phyloP scores from a whole-genome alignment of 1,284 basidiomycete species.

The Puccinia horiana region DNA sequence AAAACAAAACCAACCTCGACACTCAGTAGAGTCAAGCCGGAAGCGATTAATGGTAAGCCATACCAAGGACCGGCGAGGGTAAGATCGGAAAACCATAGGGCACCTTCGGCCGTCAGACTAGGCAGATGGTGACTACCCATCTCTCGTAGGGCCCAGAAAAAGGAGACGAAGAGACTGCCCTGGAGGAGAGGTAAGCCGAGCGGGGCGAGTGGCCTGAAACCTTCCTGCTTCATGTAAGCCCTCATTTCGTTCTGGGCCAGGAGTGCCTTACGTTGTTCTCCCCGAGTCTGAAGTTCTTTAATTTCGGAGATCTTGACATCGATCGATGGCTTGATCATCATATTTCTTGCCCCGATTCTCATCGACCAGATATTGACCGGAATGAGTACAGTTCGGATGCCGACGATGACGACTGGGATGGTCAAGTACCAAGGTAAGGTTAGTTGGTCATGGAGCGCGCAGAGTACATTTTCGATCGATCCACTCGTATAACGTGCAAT shows the following conservation, averaged over 20 bases:
- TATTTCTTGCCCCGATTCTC: slow-evolving; percentile 26
- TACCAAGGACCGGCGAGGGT: slow-evolving; percentile 38
- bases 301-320: slow-evolving; percentile 28
- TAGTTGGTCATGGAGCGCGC: slow-evolving; percentile 20
- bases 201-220: slow-evolving; percentile 37
- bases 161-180: slow-evolving; percentile 45
- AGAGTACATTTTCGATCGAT: slow-evolving; percentile 23
- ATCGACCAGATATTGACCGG: slow-evolving; percentile 44
- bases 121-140: slow-evolving; percentile 32
- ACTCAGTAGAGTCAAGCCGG: slow-evolving; percentile 31
- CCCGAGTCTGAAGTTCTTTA: slow-evolving; percentile 28
- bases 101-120: slow-evolving; percentile 29
- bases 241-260: slow-evolving; percentile 27
- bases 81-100: slow-evolving; percentile 40
- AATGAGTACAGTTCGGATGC: slow-evolving; percentile 15
- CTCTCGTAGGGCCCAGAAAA: slow-evolving; percentile 43
- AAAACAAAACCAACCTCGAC: slow-evolving; percentile 32
- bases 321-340: slow-evolving; percentile 22
- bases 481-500: slow-evolving; percentile 23
- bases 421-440: slow-evolving; percentile 34
- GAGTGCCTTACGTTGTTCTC: slow-evolving; percentile 24
- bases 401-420: slow-evolving; percentile 36
- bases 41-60: slow-evolving; percentile 41
- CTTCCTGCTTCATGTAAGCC: slow-evolving; percentile 33
- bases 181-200: slow-evolving; percentile 33